Base-by-base conservation (phyloP, 139 green algal species). In the Tetratostichococcus sp. region DNA sequence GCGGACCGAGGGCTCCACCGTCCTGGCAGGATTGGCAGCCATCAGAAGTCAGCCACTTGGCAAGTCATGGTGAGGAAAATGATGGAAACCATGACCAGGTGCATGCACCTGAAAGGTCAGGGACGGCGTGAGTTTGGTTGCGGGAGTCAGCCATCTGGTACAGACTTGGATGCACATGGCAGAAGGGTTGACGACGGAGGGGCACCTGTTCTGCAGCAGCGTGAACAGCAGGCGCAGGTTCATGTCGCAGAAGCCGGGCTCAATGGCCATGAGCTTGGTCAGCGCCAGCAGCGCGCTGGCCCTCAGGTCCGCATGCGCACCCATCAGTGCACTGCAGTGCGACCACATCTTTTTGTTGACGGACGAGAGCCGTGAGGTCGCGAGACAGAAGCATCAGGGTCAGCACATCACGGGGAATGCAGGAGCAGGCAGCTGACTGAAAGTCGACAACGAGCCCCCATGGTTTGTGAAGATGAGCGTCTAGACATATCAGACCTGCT, bases 231-330 rank as follows among this genome's bases (percentile, higher is more conserved):
- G 75, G 34, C 75, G 72, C 70, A 93, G 86, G 86, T 97, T 90
- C 75, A 33, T 58, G 69, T 91, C 89, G 78, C 94, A 98, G 81
- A 93, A 95, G 23, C 28, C 6, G 0, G 39, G 65, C 71, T 97
- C 92, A 16, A 97, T 76, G 16, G 85, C 88, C 94, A 98, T 98
- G 16, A 98, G 80, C 81, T 96, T 95, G 67, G 81, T 84, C 65
- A 98, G 88, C 2, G 92, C 89, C 25, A 96, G 80, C 69, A 97
- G 71, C 0, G 92, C 92, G 8, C 91, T 86, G 11, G 79, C 80
- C 35, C 86, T 79, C 58, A 98, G 83, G 16, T 76, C 33, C 1
- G 79, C 35, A 57, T 87, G 69, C 31, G 79, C 71, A 2, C 35
- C 76, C 50, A 87, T 39, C 65, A 87, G 72, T 31, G 28, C 32